A percentile compares a stretch with the other conserved stretches of the same genome.
These are phyloP conservation scores for Linnemannia hyalina DNA, from an alignment of 192 early-diverging fungal species.

Conservation along the genomic window DNA sequence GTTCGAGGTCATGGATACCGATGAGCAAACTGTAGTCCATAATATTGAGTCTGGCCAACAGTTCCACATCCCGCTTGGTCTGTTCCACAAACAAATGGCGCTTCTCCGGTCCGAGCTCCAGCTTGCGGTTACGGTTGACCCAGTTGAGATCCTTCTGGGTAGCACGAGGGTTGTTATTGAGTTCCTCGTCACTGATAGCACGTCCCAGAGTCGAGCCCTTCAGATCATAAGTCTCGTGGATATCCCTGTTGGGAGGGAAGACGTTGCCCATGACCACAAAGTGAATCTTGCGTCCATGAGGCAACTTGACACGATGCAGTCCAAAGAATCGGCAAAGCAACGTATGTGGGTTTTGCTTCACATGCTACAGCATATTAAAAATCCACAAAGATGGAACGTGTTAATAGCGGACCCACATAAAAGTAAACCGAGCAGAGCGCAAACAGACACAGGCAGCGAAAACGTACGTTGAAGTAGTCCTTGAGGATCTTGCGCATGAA, in stretches of 20 bases:
- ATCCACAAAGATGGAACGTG: not conserved
- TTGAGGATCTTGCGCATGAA: slow-evolving; percentile 90
- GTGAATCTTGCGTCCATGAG: slow-evolving; percentile 93
- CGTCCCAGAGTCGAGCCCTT: slow-evolving; percentile 96
- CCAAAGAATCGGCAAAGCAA: slow-evolving; percentile 96
- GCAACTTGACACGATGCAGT: slow-evolving; percentile 95
- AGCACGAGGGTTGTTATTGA: slow-evolving; percentile 84
- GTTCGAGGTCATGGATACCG: slow-evolving; percentile 89
- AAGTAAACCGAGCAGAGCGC: not conserved
- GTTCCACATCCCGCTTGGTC: slow-evolving; percentile 86
- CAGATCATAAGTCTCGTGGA: slow-evolving; percentile 96
- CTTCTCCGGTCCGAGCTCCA: slow-evolving; percentile 90
- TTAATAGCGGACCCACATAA: not conserved
- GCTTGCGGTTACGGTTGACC: slow-evolving; percentile 76
- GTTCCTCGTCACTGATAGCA: slow-evolving; percentile 81
- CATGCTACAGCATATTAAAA: slow-evolving; percentile 67
- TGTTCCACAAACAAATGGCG: slow-evolving; percentile 85
- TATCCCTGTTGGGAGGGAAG: slow-evolving; percentile 96
- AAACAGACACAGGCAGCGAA: not conserved
- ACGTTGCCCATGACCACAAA: slow-evolving; percentile 99
- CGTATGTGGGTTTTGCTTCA: slow-evolving; percentile 91
- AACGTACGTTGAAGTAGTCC: slow-evolving; percentile 84
- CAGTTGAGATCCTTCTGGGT: slow-evolving; percentile 99
- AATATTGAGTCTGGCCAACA: slow-evolving; percentile 84
- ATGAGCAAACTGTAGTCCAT: slow-evolving; percentile 99